Evolutionary conservation across 352 stramenopile species (phyloP), one percentile per base, ranked within the genome.

Genomic region (Pythium aristosporum): DNA sequence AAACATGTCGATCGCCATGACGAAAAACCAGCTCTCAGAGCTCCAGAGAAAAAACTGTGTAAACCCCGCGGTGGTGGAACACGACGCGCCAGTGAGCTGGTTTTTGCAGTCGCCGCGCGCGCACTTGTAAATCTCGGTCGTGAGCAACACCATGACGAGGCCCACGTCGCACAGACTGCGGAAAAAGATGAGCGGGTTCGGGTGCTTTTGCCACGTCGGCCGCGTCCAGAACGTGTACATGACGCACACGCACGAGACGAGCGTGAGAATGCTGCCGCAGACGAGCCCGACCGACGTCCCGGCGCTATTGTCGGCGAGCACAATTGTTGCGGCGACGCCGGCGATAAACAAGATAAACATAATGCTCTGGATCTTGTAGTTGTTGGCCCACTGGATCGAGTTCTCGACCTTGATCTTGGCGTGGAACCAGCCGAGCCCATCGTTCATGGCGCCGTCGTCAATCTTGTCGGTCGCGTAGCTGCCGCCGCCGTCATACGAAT

Each of bases 21-120:
- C 84, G 55, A 92, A 91, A 63, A 95, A 95, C 87, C 87, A 95
- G 61, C 83, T 92, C 67, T 95, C 87, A 11, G 87, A 93, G 15
- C 75, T 85, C 80, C 86, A 92, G n/a, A 95, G 69, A 57, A 94
- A 94, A 63, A 95, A 89, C 74, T 95, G 85, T 39, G 85, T 95
- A 10, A 95, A 68, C 5, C 76, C 87, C 21, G 87, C 87, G 10
- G 82, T 90, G 12, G 75, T 69, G 25, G 77, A 82, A 48, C 86
- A 95, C 15, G 75, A 82, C 6, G 75, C 62, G 13, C 66, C 67
- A 25, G 57, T 72, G 21, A 91, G 78, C 42, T 69, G 57, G 9
- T 66, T 48, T 10, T 47, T 57, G 50, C 79, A 89, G 6, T 74
- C 57, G 2, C 69, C 68, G 30, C 60, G 60, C 36, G 60, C 42